These are phyloP conservation scores for Cystobasidium pallidum DNA, from an alignment of 1,284 basidiomycete species.

Conservation along the genomic window DNA sequence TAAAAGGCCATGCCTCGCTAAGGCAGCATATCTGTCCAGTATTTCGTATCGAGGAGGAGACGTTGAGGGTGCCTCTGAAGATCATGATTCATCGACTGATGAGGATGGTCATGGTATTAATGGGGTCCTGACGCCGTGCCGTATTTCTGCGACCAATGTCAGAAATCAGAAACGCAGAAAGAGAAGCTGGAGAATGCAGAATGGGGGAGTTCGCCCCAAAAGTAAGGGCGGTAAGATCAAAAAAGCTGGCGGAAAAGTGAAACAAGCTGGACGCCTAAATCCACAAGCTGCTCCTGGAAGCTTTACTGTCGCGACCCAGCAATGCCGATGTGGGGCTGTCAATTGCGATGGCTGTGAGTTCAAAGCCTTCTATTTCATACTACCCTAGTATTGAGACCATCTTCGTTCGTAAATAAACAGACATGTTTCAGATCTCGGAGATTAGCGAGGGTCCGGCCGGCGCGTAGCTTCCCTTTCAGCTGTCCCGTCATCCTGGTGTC, in stretches of 20 bases:
- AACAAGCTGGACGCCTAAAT: slow-evolving; percentile 15
- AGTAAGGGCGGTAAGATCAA: background rate
- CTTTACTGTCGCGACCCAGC: background rate
- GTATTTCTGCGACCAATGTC: background rate
- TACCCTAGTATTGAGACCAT: background rate
- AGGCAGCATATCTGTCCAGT: background rate
- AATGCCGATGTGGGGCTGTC: slow-evolving; percentile 13
- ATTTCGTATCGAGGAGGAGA: slow-evolving; percentile 22
- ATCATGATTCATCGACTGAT: slow-evolving; percentile 18
- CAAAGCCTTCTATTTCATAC: background rate
- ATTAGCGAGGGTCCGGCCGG: background rate
- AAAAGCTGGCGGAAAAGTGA: background rate
- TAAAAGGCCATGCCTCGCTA: background rate
- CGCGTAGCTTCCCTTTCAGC: background rate
- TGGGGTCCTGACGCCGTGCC: background rate
- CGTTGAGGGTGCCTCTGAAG: slow-evolving; percentile 23
- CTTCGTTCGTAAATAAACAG: background rate
- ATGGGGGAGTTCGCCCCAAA: background rate
- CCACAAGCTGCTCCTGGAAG: background rate
- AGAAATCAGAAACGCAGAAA: slow-evolving; percentile 6
- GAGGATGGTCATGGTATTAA: slow-evolving; percentile 6
- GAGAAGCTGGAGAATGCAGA: slow-evolving; percentile 10
- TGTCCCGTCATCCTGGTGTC: too few species aligned
- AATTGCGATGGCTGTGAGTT: slow-evolving; percentile 29
- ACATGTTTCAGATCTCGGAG: slow-evolving; percentile 6